phyloP scores from a whole-genome alignment of 2,329 filamentous ascomycete genomes.

The Beauveria medogensis region DNA sequence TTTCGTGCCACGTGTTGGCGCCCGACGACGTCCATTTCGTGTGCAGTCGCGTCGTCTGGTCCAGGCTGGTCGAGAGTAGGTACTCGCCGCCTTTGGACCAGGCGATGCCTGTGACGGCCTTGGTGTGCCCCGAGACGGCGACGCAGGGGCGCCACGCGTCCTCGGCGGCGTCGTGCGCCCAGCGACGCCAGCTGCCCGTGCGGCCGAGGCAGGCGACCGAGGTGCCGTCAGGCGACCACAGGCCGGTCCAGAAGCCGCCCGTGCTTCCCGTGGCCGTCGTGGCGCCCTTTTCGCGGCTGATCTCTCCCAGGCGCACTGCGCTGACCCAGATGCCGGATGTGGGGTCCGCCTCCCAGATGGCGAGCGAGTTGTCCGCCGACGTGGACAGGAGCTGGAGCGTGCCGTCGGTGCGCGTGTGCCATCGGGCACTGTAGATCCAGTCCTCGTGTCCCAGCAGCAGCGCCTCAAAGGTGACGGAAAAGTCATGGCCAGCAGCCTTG shows the following conservation, averaged over 20 bases:
- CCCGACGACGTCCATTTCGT: slow-evolving; percentile 59
- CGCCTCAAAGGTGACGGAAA: slow-evolving; percentile 86
- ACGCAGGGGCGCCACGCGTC: slow-evolving; percentile 71
- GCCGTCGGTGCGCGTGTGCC: slow-evolving; percentile 48
- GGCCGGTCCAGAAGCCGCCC: slow-evolving; percentile 90
- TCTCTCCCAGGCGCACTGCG: slow-evolving; percentile 77
- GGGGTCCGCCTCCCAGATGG: slow-evolving; percentile 83
- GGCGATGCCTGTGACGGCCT: slow-evolving; percentile 69
- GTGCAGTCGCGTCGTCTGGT: slow-evolving; percentile 88
- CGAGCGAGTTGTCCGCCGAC: slow-evolving; percentile 89
- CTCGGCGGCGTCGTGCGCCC: slow-evolving; percentile 54
- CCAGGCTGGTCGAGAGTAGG: slow-evolving; percentile 78
- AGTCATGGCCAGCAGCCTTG: slow-evolving; percentile 51
- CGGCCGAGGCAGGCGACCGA: slow-evolving; percentile 76
- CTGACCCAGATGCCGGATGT: slow-evolving; percentile 88
- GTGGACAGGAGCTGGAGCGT: slow-evolving; percentile 73
- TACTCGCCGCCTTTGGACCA: slow-evolving; percentile 82
- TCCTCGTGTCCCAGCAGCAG: slow-evolving; percentile 92
- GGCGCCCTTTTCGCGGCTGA: slow-evolving; percentile 88
- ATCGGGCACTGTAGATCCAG: slow-evolving; percentile 88
- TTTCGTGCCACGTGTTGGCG: slow-evolving; percentile 76
- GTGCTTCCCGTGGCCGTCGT: slow-evolving; percentile 94
- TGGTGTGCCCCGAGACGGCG: slow-evolving; percentile 76
- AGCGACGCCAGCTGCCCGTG: slow-evolving; percentile 88
- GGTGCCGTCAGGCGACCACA: slow-evolving; percentile 76